phyloP scores from a whole-genome alignment of 2,329 filamentous ascomycete species.

The Nigrospora osmanthi region DNA sequence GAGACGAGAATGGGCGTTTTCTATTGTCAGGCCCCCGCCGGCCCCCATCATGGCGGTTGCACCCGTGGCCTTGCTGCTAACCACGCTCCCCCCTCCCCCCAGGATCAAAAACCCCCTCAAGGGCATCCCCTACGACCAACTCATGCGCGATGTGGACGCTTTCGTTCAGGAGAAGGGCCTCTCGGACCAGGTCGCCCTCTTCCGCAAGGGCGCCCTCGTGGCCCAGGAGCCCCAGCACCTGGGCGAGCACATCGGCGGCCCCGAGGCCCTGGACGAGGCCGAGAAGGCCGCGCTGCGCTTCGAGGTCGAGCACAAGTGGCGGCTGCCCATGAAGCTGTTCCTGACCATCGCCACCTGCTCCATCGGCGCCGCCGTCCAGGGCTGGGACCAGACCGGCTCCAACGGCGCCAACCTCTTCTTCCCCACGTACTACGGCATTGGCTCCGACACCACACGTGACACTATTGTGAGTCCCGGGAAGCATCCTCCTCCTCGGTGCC shows the following conservation, averaged over 20 bases:
- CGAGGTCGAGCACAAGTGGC: slow-evolving; percentile 62
- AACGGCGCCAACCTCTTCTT: slow-evolving; percentile 59
- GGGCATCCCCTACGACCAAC: slow-evolving; percentile 39
- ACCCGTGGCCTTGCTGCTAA: not conserved
- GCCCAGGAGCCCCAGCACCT: slow-evolving; percentile 60
- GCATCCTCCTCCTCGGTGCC: slow-evolving; percentile 2
- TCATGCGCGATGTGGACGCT: slow-evolving; percentile 48
- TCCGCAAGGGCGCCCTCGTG: slow-evolving; percentile 65
- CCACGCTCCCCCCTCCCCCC: not conserved
- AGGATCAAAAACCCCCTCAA: slow-evolving; percentile 40
- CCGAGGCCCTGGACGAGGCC: slow-evolving; percentile 48
- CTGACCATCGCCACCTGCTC: slow-evolving; percentile 62
- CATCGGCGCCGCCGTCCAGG: slow-evolving; percentile 62
- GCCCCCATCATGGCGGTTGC: not conserved
- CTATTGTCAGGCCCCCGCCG: too few species aligned
- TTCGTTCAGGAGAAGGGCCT: slow-evolving; percentile 56
- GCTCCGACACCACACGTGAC: slow-evolving; percentile 10
- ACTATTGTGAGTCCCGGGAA: slow-evolving; percentile 22
- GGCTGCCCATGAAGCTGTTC: slow-evolving; percentile 53
- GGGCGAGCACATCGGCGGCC: slow-evolving; percentile 48
- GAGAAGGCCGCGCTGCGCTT: slow-evolving; percentile 53
- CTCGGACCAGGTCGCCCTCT: slow-evolving; percentile 45
- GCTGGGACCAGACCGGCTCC: slow-evolving; percentile 60
- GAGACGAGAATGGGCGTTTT: too few species aligned
- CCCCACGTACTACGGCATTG: slow-evolving; percentile 45